These are phyloP conservation scores for Trichoderma arundinaceum DNA, from an alignment of 2,329 filamentous ascomycete species.

Conservation along the genomic window DNA sequence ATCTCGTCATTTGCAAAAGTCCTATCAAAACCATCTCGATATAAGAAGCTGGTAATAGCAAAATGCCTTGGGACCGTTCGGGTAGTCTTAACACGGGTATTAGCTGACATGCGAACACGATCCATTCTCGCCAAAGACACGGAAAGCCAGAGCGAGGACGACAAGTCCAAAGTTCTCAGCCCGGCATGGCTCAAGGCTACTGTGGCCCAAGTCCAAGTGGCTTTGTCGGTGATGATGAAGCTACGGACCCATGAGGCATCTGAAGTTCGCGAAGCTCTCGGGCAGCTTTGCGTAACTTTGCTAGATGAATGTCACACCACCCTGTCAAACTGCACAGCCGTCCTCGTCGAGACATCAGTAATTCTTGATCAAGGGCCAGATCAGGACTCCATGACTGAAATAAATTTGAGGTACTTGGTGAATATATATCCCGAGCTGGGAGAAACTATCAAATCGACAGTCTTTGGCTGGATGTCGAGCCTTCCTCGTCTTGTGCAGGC, in stretches of 20 bases:
- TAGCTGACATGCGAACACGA: conserved; percentile 63
- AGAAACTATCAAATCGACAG: conserved; percentile 69
- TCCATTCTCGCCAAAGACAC: conserved; percentile 48
- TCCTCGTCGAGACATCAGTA: conserved; percentile 83
- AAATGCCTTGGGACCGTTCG: conserved; percentile 64
- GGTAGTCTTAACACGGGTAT: conserved; percentile 57
- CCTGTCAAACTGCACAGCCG: conserved; percentile 68
- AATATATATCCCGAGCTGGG: conserved; percentile 65
- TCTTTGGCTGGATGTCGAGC: conserved; percentile 82
- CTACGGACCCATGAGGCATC: conserved; percentile 71
- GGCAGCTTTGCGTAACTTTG: conserved; percentile 73
- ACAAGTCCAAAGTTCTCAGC: conserved; percentile 50
- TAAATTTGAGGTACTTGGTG: conserved; percentile 65
- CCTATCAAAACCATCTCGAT: conserved; percentile 68
- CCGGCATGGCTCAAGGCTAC: conserved; percentile 80
- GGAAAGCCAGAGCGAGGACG: conserved; percentile 31
- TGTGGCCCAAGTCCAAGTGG: conserved; percentile 78
- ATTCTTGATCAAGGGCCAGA: conserved; percentile 64
- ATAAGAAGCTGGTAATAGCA: conserved; percentile 65
- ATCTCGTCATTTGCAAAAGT: conserved; percentile 81
- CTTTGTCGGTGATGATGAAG: conserved; percentile 77
- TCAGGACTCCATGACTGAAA: conserved; percentile 48
- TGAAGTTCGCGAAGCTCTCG: conserved; percentile 71
- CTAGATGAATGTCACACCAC: conserved; percentile 80
- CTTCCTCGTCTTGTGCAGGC: conserved; percentile 83